Base-by-base conservation (phyloP, 2,329 filamentous ascomycete species). In the Zopfia rhizophila region DNA sequence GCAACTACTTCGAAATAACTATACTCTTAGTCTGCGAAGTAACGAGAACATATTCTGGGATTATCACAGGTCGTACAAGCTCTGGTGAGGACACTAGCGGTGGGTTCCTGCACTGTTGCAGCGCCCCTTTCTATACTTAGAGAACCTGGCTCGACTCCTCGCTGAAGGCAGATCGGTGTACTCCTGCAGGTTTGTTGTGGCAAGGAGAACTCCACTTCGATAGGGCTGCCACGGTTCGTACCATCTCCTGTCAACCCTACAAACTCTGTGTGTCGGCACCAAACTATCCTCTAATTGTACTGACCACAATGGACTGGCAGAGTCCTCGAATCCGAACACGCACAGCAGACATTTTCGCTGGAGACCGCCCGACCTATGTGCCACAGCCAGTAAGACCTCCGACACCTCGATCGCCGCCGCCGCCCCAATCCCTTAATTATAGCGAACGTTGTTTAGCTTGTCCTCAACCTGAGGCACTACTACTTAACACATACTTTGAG, bases 271-370 rank as follows among this genome's bases (percentile, higher is more conserved):
- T 36, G 36, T 42, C 31, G 45, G 47, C 39, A 25, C 23, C 25
- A 32, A 40, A 43, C 38, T 46, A 48, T 39, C 49, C 25, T 36
- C 47, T 45, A 38, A 39, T 37, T 48, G 48, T 53, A 56, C 67
- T 70, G 59, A 69, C 65, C 53, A 58, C 41, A 45, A 69, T 69
- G 66, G 51, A 43, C 57, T 58, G 53, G 63, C 56, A 59, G 47
- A 66, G 57, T 48, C 55, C 46, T 42, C 48, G 49, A 13, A 39
- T 56, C 40, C 53, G 44, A 51, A 49, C 53, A 38, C 42, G 42
- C 53, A 25, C 55, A 17, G 42, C 42, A 49, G 33, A 56, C 32
- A 50, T 27, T 31, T 39, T 23, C 33, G 21, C 45, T 41, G 23
- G 45, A 50, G 48, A 49, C 36, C 51, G 25, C 45, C 45, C 57